Conservation (phyloP, 805 yeast genomes). For the Saccharomyces cerevisiae region DNA sequence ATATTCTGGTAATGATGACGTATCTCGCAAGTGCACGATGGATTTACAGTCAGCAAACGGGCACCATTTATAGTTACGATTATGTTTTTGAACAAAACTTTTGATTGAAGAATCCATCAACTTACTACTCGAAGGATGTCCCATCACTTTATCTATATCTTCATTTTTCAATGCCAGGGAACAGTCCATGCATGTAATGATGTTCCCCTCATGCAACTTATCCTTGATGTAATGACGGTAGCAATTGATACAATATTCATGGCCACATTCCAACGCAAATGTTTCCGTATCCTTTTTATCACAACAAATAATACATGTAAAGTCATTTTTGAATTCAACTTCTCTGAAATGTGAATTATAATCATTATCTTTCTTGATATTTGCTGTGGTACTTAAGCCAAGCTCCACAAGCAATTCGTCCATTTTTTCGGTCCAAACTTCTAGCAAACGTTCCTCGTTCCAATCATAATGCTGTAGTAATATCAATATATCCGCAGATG, state of each 20-base stretch:
- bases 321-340: slow-evolving; percentile 19
- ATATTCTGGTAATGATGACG: slow-evolving; percentile 22
- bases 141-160: slow-evolving; percentile 38
- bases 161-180: slow-evolving; percentile 32
- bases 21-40: slow-evolving; percentile 40
- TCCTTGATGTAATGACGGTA: slow-evolving; percentile 51
- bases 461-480: slow-evolving; percentile 45
- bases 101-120: slow-evolving; percentile 35
- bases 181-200: slow-evolving; percentile 62
- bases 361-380: neutral
- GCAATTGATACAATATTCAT: slow-evolving; percentile 62
- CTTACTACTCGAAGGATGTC: slow-evolving; percentile 25
- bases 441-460: slow-evolving; percentile 52
- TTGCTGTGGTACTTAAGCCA: slow-evolving; percentile 23
- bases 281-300: slow-evolving; percentile 37
- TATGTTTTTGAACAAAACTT: slow-evolving; percentile 44
- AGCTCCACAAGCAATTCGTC: slow-evolving; percentile 29
- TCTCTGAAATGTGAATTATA: neutral
- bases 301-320: slow-evolving; percentile 66
- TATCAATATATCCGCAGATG: slow-evolving; percentile 32
- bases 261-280: slow-evolving; percentile 59
- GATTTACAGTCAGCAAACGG: slow-evolving; percentile 74
- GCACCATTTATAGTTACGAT: slow-evolving; percentile 57
- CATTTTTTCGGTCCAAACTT: slow-evolving; percentile 42
- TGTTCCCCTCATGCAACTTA: slow-evolving; percentile 34